Percentiles rank a stretch among this genome's conserved stretches.
Conservation (phyloP, 2,329 filamentous ascomycete species). For the Scedosporium dehoogii region DNA sequence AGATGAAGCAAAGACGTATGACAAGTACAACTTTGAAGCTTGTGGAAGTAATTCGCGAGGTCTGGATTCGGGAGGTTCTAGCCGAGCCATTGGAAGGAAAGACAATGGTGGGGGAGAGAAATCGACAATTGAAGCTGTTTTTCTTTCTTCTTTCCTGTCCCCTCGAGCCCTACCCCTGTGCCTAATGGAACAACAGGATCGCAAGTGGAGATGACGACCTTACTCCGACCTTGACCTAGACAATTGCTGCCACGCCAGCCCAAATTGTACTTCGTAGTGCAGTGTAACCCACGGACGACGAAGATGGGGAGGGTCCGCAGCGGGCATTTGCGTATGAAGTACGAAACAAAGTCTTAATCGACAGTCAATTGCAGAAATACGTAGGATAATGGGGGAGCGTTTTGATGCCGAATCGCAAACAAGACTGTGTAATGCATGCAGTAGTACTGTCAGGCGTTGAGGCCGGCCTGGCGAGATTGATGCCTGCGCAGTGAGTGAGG, state of each 20-base stretch:
- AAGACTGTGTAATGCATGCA: not conserved
- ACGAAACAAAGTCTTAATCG: too few relatives aligned
- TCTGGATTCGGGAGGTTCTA: not conserved
- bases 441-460: not conserved
- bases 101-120: too few relatives aligned
- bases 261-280: not conserved
- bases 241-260: not conserved
- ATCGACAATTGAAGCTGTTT: not conserved
- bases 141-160: not conserved
- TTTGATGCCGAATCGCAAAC: not conserved
- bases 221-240: not conserved
- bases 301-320: not conserved
- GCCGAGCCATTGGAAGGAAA: not conserved
- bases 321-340: not conserved
- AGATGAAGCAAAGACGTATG: too few relatives aligned
- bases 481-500: not conserved
- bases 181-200: not conserved
- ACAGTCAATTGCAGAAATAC: not conserved
- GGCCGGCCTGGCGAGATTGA: not conserved
- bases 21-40: too few relatives aligned
- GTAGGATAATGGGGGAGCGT: not conserved
- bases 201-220: not conserved
- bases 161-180: not conserved
- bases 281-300: not conserved
- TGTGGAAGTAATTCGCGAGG: not conserved